Evolutionary conservation across 2,329 filamentous ascomycete species (phyloP), one percentile per base, ranked within the genome.

Genomic region (Cercospora sp.): DNA sequence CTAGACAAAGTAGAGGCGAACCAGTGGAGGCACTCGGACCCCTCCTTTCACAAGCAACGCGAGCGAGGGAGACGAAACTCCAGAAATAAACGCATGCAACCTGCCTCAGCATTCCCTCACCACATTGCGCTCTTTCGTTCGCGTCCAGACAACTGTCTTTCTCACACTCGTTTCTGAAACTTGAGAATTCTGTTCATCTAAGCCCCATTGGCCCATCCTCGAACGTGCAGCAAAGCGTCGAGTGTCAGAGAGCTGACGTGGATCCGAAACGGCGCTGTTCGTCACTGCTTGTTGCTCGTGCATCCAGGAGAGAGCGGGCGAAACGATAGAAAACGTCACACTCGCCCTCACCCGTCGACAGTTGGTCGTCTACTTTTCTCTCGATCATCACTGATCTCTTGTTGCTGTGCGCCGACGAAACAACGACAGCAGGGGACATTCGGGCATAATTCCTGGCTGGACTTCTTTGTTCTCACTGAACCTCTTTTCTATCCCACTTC

Each of bases 141-240:
- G 6, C 31, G 28, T 33, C 62, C 62, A 31, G 39, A 26, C 53
- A 31, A 30, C 36, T 23, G 20, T 42, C 30, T 12, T 57, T 59
- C 61, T 39, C 48, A 59, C 48, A 39, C 28, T 64, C 62, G 53
- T 36, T 64, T 45, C 51, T 28, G 62, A 64, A 58, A 64, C 53
- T 45, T 28, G 48, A 26, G 20, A 53, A 53, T 53, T 28, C 16
- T 42, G 16, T 23, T 23, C 1, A 16, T 16, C 20, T 13, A 13
- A 23, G 20, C 13, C 18, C 48, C 48, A 28, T 55, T 55, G 48
- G 23, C 23, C 23, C 5, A 28, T 16, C 20, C 48, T 28, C 48
- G 48, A 55, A 55, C 23, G 13, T 55, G 48, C 48, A 55, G 48
- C 23, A 55, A 18, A 28, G 12, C 48, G 48, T 55, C 23, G 48